Conservation (phyloP, 306 rosid species). For the Cicer pinnatifidum region DNA sequence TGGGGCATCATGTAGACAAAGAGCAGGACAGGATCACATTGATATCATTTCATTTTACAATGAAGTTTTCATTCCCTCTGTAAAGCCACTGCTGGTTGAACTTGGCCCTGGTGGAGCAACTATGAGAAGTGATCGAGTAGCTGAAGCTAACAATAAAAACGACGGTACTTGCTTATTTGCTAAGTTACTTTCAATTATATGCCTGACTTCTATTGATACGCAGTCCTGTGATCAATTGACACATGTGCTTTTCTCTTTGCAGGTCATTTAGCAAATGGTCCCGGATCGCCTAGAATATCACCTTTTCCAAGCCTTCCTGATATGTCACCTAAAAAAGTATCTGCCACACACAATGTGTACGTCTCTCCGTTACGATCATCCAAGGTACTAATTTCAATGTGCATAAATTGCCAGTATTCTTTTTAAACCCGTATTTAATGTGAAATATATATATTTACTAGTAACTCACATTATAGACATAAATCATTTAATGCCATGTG, state of each 20-base stretch:
- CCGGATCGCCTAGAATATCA: constrained; percentile 91
- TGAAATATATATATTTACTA: too few species aligned
- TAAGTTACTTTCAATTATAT: constrained; percentile 11
- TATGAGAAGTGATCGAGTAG: constrained; percentile 57
- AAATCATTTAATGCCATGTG: too few species aligned
- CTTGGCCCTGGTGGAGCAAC: constrained; percentile 80
- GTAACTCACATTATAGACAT: too few species aligned
- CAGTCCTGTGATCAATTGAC: constrained; percentile 43
- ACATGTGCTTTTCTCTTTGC: constrained; percentile 29
- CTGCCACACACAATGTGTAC: constrained; percentile 89
- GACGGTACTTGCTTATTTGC: constrained; percentile 61
- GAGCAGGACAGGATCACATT: constrained; percentile 80
- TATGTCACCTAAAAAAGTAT: constrained; percentile 98
- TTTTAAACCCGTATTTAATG: too few species aligned
- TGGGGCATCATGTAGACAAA: constrained; percentile 73
- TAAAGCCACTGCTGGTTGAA: constrained; percentile 85
- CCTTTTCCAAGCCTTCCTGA: constrained; percentile 94
- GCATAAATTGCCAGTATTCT: too few species aligned
- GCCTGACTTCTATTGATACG: constrained; percentile 19
- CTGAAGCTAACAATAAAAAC: constrained; percentile 66
- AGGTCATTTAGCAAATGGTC: constrained; percentile 71
- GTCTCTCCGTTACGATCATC: constrained; percentile 96
- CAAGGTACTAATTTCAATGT: constrained; percentile 63
- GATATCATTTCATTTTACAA: constrained; percentile 92
- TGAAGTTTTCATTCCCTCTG: constrained; percentile 82